Percentiles rank a stretch among this genome's conserved stretches.
phyloP scores from a whole-genome alignment of 78 protist genomes.

The Dictyostelium intermedium region DNA sequence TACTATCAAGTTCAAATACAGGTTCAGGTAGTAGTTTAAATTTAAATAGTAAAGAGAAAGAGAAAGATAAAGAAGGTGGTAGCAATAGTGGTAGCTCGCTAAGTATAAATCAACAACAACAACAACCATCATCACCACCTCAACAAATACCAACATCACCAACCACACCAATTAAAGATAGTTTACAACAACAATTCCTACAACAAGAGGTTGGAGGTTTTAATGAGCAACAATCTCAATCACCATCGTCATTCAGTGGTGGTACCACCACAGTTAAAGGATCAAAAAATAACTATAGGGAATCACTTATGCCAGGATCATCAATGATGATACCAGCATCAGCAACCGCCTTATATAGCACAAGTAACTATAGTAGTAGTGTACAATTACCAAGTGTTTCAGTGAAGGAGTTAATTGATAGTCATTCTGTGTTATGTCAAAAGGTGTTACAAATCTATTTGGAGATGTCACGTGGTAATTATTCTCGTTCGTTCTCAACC shows the following conservation, averaged over 20 bases:
- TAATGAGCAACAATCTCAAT: not conserved
- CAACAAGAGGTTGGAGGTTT: not conserved
- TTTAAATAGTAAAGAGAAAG: not conserved
- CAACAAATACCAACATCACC: not conserved
- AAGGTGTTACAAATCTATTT: slow-evolving; percentile 59
- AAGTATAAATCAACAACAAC: not conserved
- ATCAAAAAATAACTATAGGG: not conserved
- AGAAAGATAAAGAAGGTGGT: not conserved
- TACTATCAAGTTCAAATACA: not conserved
- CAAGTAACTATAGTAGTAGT: not conserved
- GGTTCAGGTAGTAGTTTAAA: not conserved
- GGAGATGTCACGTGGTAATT: slow-evolving; percentile 47
- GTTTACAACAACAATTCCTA: not conserved
- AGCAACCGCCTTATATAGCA: not conserved
- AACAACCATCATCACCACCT: not conserved
- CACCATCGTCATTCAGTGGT: not conserved
- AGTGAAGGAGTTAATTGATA: slow-evolving; percentile 14
- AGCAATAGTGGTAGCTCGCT: not conserved
- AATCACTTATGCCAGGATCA: not conserved
- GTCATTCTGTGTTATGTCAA: slow-evolving; percentile 54
- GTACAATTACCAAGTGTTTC: not conserved
- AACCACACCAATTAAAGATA: not conserved
- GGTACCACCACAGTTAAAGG: too few species aligned
- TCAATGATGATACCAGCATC: not conserved
- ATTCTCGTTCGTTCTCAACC: slow-evolving; percentile 18